Conservation (phyloP, 2,329 filamentous ascomycete genomes). For the Myriangium duriaei region DNA sequence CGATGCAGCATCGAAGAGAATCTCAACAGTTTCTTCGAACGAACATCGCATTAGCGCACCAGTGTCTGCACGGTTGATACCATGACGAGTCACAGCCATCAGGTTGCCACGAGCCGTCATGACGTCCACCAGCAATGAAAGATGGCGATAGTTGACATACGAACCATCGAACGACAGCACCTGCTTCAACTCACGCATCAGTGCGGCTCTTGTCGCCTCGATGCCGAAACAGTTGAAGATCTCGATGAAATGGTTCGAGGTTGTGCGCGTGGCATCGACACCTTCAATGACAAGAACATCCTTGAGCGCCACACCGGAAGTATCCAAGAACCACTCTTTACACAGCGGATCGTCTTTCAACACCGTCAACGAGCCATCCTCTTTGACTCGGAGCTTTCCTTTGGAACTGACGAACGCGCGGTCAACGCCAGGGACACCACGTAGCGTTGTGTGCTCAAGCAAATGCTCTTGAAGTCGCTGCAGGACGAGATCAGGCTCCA, state of each 20-base stretch:
- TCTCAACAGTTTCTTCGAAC: constrained; percentile 98
- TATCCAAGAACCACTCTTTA: constrained; percentile 93
- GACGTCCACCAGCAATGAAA: constrained; percentile 88
- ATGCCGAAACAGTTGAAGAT: constrained; percentile 92
- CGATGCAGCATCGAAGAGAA: constrained; percentile 87
- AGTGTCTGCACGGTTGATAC: constrained; percentile 96
- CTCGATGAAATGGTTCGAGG: constrained; percentile 92
- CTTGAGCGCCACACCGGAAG: constrained; percentile 75
- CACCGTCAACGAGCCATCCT: constrained; percentile 61
- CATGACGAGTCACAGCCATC: constrained; percentile 93
- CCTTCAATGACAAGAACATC: constrained; percentile 77
- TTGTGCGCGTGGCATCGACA: constrained; percentile 74
- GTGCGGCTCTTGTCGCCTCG: constrained; percentile 75
- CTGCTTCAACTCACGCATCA: constrained; percentile 78
- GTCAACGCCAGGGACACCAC: constrained; percentile 79
- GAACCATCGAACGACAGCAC: constrained; percentile 98
- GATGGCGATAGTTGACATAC: constrained; percentile 97
- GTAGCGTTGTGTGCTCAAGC: constrained; percentile 78
- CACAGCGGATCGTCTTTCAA: constrained; percentile 63
- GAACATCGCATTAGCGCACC: constrained; percentile 98
- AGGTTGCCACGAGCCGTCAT: constrained; percentile 94
- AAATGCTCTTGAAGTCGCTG: constrained; percentile 87
- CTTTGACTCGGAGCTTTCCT: constrained; percentile 50
- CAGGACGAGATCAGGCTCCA: constrained; percentile 79
- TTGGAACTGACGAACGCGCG: constrained; percentile 87